These are phyloP conservation scores for Arabidopsis lyrata DNA, from an alignment of 441 rosid species.

Conservation along the genomic window DNA sequence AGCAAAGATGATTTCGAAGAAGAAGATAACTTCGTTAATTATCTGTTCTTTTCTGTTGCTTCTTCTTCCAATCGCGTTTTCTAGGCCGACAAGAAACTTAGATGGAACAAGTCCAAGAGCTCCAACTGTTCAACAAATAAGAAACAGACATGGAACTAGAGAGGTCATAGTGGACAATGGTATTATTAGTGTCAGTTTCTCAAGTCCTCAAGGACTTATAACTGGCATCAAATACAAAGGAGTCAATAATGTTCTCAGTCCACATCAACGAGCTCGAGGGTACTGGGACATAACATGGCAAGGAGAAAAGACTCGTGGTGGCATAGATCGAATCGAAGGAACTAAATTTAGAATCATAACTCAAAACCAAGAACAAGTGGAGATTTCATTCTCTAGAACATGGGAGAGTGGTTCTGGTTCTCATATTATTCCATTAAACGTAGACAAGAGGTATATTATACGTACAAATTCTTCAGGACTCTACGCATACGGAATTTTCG, in stretches of 20 bases:
- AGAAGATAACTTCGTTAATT: slow-evolving; percentile 21
- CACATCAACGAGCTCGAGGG: slow-evolving; percentile 32
- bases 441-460: slow-evolving; percentile 77
- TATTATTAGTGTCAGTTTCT: slow-evolving; percentile 53
- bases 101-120: slow-evolving; percentile 24
- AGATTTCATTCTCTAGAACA: slow-evolving; percentile 62
- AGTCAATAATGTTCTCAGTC: slow-evolving; percentile 75
- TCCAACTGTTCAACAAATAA: slow-evolving; percentile 30
- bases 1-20: slow-evolving; percentile 13
- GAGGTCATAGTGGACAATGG: slow-evolving; percentile 59
- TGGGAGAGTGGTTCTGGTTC: slow-evolving; percentile 48
- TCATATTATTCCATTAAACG: slow-evolving; percentile 55
- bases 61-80: slow-evolving; percentile 31
- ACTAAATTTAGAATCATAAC: slow-evolving; percentile 53
- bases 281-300: slow-evolving; percentile 43
- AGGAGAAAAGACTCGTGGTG: neutral
- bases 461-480: slow-evolving; percentile 60
- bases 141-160: slow-evolving; percentile 26
- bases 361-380: slow-evolving; percentile 60
- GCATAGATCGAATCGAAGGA: slow-evolving; percentile 37
- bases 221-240: slow-evolving; percentile 61
- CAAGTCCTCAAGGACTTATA: slow-evolving; percentile 52
- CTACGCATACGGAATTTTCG: slow-evolving; percentile 67
- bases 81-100: slow-evolving; percentile 17
- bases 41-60: slow-evolving; percentile 22